A percentile compares a stretch with the other conserved stretches of the same genome.
Evolutionary conservation across 768 basidiomycete species (phyloP).

Genomic region (Calocera cornea): DNA sequence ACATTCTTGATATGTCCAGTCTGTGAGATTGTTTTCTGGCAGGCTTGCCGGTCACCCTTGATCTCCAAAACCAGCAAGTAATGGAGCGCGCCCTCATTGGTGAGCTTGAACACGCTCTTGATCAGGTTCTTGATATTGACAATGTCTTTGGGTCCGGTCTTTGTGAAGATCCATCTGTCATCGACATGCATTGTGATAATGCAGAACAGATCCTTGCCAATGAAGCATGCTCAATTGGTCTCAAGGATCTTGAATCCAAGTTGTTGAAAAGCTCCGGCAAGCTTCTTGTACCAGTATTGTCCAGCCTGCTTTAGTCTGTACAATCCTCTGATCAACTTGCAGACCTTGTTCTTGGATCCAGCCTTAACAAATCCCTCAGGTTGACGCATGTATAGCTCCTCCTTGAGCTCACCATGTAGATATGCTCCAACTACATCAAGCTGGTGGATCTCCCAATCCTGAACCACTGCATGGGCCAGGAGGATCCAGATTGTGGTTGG

Average conservation of each 20-base stretch:
- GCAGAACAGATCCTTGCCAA: neutral
- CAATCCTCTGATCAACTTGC: constrained; percentile 13
- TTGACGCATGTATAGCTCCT: constrained; percentile 29
- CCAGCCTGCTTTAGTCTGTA: constrained; percentile 22
- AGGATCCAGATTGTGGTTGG: constrained; percentile 25
- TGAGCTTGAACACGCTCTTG: neutral
- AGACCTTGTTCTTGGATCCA: neutral
- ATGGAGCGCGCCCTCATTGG: neutral
- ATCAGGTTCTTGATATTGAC: neutral
- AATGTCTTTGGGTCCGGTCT: neutral
- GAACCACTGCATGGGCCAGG: constrained; percentile 24
- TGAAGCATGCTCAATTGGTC: neutral
- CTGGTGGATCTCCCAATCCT: constrained; percentile 28
- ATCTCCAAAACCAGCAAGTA: neutral
- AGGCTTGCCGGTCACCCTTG: constrained; percentile 16
- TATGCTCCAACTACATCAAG: constrained; percentile 34
- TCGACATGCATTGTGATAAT: neutral
- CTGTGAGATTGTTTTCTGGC: constrained; percentile 16
- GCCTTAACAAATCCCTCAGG: constrained; percentile 15
- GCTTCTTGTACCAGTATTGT: constrained; percentile 12
- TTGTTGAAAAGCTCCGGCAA: neutral
- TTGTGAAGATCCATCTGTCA: neutral
- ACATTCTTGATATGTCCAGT: constrained; percentile 15
- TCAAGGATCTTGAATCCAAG: constrained; percentile 10
- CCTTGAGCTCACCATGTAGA: constrained; percentile 29